Evolutionary conservation across 208 protist genomes (phyloP).

Genomic region (Leishmania lainsoni): DNA sequence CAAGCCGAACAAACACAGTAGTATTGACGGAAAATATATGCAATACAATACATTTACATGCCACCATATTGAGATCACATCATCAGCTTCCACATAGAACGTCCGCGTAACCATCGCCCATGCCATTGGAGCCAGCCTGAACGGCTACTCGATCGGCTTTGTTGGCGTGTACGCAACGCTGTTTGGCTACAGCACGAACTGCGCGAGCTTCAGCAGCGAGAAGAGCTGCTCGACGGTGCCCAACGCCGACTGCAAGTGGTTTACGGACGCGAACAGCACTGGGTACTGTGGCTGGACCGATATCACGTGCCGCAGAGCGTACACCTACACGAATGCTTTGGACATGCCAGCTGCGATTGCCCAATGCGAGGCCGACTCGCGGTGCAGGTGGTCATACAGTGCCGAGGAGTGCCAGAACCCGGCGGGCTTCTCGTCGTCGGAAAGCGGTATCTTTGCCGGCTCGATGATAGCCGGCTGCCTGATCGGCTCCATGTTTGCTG

Average conservation of each 20-base stretch:
- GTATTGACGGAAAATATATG: neutral
- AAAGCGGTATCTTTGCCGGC: constrained; percentile 57
- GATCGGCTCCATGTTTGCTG: constrained; percentile 50
- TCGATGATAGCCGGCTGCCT: constrained; percentile 61
- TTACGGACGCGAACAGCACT: neutral
- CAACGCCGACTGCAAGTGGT: constrained; percentile 68
- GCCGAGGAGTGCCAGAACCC: constrained; percentile 51
- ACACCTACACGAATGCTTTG: neutral
- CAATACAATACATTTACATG: too few relatives aligned
- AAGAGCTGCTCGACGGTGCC: constrained; percentile 43
- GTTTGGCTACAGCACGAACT: constrained; percentile 65
- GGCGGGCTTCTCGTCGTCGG: constrained; percentile 37
- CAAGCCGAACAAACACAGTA: neutral
- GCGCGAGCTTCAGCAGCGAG: constrained; percentile 38
- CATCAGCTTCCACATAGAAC: too few relatives aligned
- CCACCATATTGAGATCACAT: too few relatives aligned
- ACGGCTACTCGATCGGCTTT: constrained; percentile 80
- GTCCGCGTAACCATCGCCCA: constrained; percentile 1
- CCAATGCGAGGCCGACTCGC: constrained; percentile 29
- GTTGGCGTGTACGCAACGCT: constrained; percentile 71
- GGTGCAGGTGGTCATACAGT: constrained; percentile 64
- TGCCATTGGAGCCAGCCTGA: constrained; percentile 48
- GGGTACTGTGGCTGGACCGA: constrained; percentile 46
- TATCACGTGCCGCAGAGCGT: constrained; percentile 32
- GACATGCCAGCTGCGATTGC: neutral